phyloP scores from a whole-genome alignment of 352 stramenopile species.

The Pythium brachiatum region DNA sequence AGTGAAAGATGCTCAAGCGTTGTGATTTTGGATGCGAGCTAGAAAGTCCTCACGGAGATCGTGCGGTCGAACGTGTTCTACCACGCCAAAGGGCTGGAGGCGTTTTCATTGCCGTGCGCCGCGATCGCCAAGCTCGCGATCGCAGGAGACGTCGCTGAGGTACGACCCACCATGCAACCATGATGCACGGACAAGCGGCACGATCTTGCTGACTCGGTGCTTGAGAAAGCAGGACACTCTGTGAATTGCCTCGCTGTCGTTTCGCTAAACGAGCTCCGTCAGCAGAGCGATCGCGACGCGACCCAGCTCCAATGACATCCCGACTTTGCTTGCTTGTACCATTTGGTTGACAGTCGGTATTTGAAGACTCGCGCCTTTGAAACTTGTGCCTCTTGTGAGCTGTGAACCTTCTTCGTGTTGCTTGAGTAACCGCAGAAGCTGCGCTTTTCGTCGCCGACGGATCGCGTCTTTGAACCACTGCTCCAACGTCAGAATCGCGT shows the following conservation, averaged over 20 bases:
- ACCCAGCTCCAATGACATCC: slow-evolving; percentile 24
- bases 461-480: slow-evolving; percentile 26
- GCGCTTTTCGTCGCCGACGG: slow-evolving; percentile 14
- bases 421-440: not conserved
- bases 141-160: slow-evolving; percentile 13
- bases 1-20: not conserved
- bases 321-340: slow-evolving; percentile 25
- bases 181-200: too few species aligned
- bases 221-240: not conserved
- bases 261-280: slow-evolving; percentile 13
- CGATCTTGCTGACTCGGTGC: not conserved
- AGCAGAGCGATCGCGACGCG: slow-evolving; percentile 25
- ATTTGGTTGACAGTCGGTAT: slow-evolving; percentile 37
- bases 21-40: not conserved
- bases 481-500: slow-evolving; percentile 30
- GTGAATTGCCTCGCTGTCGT: not conserved
- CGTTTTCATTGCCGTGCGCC: slow-evolving; percentile 58
- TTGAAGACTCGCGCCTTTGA: slow-evolving; percentile 8
- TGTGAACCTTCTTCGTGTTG: not conserved
- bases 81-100: slow-evolving; percentile 71
- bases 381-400: not conserved
- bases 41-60: slow-evolving; percentile 78
- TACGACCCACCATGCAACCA: not conserved
- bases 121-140: slow-evolving; percentile 38
- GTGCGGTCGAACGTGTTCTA: slow-evolving; percentile 73